Percentiles rank a stretch among this genome's conserved stretches.
These are phyloP conservation scores for Durotheca rogersii DNA, from an alignment of 495 filamentous ascomycete genomes.

Conservation along the genomic window DNA sequence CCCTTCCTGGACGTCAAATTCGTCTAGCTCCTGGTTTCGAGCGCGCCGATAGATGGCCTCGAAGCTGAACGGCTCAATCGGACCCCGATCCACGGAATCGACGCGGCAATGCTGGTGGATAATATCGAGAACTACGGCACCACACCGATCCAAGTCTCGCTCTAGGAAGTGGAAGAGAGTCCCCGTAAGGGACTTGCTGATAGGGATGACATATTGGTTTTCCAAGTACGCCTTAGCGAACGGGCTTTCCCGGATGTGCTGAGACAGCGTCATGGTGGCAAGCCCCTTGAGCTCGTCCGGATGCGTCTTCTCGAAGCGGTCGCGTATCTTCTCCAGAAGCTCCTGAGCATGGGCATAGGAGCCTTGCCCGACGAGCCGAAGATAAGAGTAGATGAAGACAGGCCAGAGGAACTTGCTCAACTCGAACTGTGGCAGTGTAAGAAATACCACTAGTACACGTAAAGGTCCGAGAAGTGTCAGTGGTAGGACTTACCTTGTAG, in stretches of 20 bases:
- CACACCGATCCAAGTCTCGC: constrained; percentile 74
- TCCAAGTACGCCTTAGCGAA: constrained; percentile 73
- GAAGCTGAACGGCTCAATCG: constrained; percentile 76
- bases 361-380: constrained; percentile 75
- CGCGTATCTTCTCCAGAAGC: constrained; percentile 67
- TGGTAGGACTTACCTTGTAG: constrained; percentile 69
- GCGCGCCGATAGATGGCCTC: constrained; percentile 71
- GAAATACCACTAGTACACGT: constrained; percentile 2
- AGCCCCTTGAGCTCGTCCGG: constrained; percentile 72
- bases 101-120: constrained; percentile 74
- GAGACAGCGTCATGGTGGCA: constrained; percentile 65
- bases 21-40: constrained; percentile 53
- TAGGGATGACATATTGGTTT: constrained; percentile 83
- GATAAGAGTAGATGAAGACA: constrained; percentile 87
- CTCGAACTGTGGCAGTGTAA: constrained; percentile 66
- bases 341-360: constrained; percentile 67
- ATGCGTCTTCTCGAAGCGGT: constrained; percentile 71
- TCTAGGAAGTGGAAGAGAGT: constrained; percentile 87
- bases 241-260: constrained; percentile 71
- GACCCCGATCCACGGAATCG: constrained; percentile 69
- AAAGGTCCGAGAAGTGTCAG: background rate
- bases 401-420: constrained; percentile 85
- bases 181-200: constrained; percentile 75
- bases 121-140: constrained; percentile 69
- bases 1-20: constrained; percentile 84